phyloP scores from a whole-genome alignment of 352 stramenopile species.

The Phytopythium boreale region DNA sequence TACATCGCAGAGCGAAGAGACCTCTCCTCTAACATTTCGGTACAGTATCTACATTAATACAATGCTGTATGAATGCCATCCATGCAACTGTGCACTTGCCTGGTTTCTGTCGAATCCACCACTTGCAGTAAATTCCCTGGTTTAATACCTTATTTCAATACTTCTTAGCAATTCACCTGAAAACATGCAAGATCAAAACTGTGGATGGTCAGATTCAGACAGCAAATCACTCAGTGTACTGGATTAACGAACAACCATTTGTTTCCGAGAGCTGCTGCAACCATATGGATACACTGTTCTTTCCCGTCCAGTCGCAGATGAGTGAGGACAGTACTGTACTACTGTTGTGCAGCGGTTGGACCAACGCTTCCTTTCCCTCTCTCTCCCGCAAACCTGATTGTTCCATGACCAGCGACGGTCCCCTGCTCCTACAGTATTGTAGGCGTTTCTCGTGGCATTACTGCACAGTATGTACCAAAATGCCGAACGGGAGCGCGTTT shows the following conservation, averaged over 20 bases:
- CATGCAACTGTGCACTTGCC: not conserved
- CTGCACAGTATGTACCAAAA: too few species aligned
- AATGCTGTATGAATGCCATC: not conserved
- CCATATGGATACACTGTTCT: not conserved
- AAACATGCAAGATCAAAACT: too few species aligned
- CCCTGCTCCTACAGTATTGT: too few species aligned
- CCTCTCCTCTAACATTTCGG: too few species aligned
- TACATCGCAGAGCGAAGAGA: not conserved
- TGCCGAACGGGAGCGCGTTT: too few species aligned
- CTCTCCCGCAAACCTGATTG: slow-evolving; percentile 1
- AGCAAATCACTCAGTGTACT: too few species aligned
- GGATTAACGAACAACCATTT: not conserved
- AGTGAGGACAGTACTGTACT: too few species aligned
- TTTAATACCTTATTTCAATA: too few species aligned
- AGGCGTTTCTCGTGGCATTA: too few species aligned
- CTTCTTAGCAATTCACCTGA: too few species aligned
- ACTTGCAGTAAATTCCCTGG: not conserved
- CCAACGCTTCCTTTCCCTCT: not conserved
- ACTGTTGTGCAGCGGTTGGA: too few species aligned
- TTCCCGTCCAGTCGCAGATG: not conserved
- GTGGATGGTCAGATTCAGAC: too few species aligned
- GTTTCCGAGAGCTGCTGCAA: not conserved
- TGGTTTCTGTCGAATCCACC: not conserved
- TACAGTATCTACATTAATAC: not conserved
- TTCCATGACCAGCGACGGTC: not conserved